Percentiles rank a stretch among this genome's conserved stretches.
phyloP scores from a whole-genome alignment of 1,284 basidiomycete genomes.

The Ganoderma lucidum region DNA sequence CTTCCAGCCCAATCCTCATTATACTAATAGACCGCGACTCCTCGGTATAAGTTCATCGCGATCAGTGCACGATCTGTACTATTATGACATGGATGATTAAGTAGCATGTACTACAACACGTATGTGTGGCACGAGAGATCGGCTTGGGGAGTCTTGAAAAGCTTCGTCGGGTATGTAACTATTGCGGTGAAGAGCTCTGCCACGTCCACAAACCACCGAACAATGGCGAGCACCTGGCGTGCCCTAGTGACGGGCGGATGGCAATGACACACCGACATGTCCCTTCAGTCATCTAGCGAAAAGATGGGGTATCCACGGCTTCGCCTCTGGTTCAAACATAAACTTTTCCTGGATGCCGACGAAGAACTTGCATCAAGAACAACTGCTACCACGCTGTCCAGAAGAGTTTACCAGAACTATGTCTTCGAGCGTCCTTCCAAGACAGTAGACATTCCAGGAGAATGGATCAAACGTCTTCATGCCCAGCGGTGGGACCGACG shows the following conservation, averaged over 20 bases:
- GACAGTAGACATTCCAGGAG: conserved; percentile 1
- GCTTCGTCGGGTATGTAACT: neutral
- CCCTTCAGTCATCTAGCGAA: neutral
- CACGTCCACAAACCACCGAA: neutral
- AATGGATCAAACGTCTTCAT: neutral
- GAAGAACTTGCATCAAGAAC: neutral
- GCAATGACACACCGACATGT: neutral
- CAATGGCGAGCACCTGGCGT: neutral
- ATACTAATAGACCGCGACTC: no score
- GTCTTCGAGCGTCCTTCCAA: neutral
- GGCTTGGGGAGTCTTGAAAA: neutral
- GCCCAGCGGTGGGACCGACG: neutral
- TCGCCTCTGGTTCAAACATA: neutral
- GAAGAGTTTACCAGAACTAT: neutral
- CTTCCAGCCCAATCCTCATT: no score
- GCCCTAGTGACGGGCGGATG: neutral
- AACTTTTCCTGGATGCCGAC: neutral
- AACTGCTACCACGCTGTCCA: no score
- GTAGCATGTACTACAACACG: no score
- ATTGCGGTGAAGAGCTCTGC: neutral
- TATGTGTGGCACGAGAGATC: no score
- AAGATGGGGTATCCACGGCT: neutral
- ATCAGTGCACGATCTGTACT: neutral
- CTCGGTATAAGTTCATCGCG: no score
- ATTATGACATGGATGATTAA: neutral